Evolutionary conservation across 352 stramenopile species (phyloP).

Genomic region (Albugo candida): DNA sequence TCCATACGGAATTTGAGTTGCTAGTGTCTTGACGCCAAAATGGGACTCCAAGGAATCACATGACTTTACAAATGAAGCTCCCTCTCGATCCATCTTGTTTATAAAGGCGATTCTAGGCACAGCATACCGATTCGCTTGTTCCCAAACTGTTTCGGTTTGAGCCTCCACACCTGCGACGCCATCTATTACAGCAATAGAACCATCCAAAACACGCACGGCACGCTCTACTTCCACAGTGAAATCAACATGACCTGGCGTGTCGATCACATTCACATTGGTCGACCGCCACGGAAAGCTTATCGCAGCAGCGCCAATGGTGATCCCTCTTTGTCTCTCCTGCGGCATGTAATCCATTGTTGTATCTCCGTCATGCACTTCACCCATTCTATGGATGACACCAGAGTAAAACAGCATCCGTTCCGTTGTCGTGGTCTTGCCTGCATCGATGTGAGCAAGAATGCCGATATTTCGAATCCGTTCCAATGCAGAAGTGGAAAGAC

Average conservation of each 20-base stretch:
- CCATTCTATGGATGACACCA: constrained; percentile 45
- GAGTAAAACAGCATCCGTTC: constrained; percentile 98
- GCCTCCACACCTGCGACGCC: constrained; percentile 92
- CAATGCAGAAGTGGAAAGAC: no score
- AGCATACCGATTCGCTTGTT: constrained; percentile 51
- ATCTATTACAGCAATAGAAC: constrained; percentile 92
- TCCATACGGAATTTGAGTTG: constrained; percentile 40
- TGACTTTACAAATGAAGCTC: constrained; percentile 84
- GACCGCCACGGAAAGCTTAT: constrained; percentile 91
- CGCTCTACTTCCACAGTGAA: constrained; percentile 98
- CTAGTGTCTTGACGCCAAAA: constrained; percentile 36
- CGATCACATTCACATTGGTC: constrained; percentile 94
- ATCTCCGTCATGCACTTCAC: constrained; percentile 58
- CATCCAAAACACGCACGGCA: constrained; percentile 92
- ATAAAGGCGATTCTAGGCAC: constrained; percentile 90
- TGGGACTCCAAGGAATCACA: constrained; percentile 50
- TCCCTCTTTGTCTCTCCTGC: constrained; percentile 93
- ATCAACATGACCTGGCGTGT: constrained; percentile 95
- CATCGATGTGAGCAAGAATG: constrained; percentile 98
- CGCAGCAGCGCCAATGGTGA: constrained; percentile 94
- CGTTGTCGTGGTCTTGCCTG: constrained; percentile 97
- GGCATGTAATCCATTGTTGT: constrained; percentile 71
- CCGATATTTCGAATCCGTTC: constrained; percentile 89
- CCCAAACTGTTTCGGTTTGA: constrained; percentile 74
- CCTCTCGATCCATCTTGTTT: constrained; percentile 94